Evolutionary conservation across 2,329 filamentous ascomycete genomes (phyloP).

Genomic region (Madurella fahalii): DNA sequence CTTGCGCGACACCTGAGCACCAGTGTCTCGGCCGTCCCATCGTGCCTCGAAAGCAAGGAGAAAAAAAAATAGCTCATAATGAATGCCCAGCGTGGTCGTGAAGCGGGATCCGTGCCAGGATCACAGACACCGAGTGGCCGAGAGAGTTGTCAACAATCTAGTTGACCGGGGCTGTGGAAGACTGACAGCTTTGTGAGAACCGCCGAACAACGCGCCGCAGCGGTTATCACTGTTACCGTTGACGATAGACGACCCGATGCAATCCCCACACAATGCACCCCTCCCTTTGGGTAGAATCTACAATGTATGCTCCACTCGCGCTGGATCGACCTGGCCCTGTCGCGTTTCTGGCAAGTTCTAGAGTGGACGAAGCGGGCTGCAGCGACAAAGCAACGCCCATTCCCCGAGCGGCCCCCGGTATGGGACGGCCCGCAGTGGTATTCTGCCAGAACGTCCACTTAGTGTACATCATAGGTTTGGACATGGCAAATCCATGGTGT

Average conservation of each 20-base stretch:
- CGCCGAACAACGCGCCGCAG: conserved; percentile 9
- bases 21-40: conserved; percentile 9
- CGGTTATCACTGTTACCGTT: not conserved
- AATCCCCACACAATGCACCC: not conserved
- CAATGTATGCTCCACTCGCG: not conserved
- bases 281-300: not conserved
- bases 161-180: not conserved
- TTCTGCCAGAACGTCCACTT: too few relatives aligned
- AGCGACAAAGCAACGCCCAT: not conserved
- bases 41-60: not conserved
- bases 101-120: not conserved
- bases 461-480: too few relatives aligned
- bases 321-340: not conserved
- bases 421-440: not conserved
- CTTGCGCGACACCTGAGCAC: not conserved
- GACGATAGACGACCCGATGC: too few relatives aligned
- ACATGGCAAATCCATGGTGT: not conserved
- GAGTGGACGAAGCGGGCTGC: not conserved
- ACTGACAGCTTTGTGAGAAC: not conserved
- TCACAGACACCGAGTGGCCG: not conserved
- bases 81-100: not conserved
- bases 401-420: not conserved
- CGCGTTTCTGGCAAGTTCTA: not conserved
- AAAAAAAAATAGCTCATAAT: conserved; percentile 20
- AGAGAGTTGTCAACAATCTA: not conserved